A percentile compares a stretch with the other conserved stretches of the same genome.
Conservation (phyloP, 805 yeast genomes). For the Cyberlindnera galapagoensis region DNA sequence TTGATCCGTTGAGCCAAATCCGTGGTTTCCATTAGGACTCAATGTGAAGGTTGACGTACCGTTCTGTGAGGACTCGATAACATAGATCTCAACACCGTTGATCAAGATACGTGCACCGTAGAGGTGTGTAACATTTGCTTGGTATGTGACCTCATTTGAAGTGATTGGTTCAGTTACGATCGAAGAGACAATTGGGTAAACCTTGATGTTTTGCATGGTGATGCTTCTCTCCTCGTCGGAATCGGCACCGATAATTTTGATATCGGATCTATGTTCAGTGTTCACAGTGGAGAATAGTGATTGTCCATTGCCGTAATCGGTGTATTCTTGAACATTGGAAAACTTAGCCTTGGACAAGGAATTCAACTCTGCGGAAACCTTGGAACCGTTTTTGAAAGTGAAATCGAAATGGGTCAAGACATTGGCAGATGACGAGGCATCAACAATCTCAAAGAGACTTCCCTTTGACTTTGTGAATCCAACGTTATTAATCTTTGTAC, state of each 20-base stretch:
- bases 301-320: slow-evolving; percentile 36
- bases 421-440: slow-evolving; percentile 10
- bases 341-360: slow-evolving; percentile 23
- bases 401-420: slow-evolving; percentile 14
- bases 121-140: slow-evolving; percentile 17
- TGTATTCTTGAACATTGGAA: slow-evolving; percentile 33
- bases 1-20: slow-evolving; percentile 33
- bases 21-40: slow-evolving; percentile 40
- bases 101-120: slow-evolving; percentile 16
- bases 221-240: slow-evolving; percentile 7
- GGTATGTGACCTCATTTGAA: slow-evolving; percentile 10
- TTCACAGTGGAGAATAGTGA: slow-evolving; percentile 15
- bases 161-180: slow-evolving; percentile 12
- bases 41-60: slow-evolving; percentile 40
- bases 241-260: slow-evolving; percentile 8
- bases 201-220: slow-evolving; percentile 9
- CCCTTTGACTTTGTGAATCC: slow-evolving; percentile 3
- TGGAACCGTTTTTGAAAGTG: slow-evolving; percentile 18
- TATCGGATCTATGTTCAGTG: slow-evolving; percentile 6
- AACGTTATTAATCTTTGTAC: slow-evolving; percentile 12
- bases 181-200: slow-evolving; percentile 15
- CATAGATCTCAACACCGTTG: slow-evolving; percentile 16
- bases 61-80: slow-evolving; percentile 28
- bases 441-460: slow-evolving; percentile 20
- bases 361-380: slow-evolving; percentile 18